These are phyloP conservation scores for Cystoderma amianthinum DNA, from an alignment of 768 basidiomycete species.

Conservation along the genomic window DNA sequence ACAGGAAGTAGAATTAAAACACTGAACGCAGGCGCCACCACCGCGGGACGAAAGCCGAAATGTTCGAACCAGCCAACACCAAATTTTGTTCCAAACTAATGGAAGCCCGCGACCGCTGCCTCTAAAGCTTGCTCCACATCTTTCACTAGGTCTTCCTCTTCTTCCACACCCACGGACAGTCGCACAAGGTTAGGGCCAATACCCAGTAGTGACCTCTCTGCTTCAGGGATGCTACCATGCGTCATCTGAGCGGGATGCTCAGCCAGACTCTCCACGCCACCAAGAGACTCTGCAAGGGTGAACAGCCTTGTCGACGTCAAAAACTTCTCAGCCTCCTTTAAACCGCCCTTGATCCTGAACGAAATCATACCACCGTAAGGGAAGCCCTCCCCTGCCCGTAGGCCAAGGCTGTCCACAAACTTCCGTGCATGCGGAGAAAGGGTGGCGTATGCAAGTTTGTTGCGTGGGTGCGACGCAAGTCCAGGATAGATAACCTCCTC, in stretches of 20 bases:
- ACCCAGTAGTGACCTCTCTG: constrained; percentile 61
- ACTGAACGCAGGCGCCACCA: too few relatives aligned
- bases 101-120: constrained; percentile 23
- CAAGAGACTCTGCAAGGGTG: constrained; percentile 81
- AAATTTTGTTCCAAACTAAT: too few relatives aligned
- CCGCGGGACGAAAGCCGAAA: too few relatives aligned
- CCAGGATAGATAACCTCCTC: constrained; percentile 86
- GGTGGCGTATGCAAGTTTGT: constrained; percentile 55
- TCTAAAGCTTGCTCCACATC: constrained; percentile 67
- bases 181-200: constrained; percentile 75
- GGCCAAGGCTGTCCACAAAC: constrained; percentile 41
- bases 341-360: constrained; percentile 61
- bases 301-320: constrained; percentile 61
- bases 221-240: constrained; percentile 69
- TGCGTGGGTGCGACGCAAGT: constrained; percentile 55
- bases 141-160: constrained; percentile 69
- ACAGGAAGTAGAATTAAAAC: too few relatives aligned
- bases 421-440: constrained; percentile 63
- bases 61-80: too few relatives aligned
- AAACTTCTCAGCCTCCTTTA: constrained; percentile 56
- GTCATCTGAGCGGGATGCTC: constrained; percentile 90
- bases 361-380: constrained; percentile 91
- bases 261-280: constrained; percentile 88
- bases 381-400: constrained; percentile 48
- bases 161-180: constrained; percentile 86